These are phyloP conservation scores for Geopyxis carbonaria DNA, from an alignment of 495 filamentous ascomycete species.

Conservation along the genomic window DNA sequence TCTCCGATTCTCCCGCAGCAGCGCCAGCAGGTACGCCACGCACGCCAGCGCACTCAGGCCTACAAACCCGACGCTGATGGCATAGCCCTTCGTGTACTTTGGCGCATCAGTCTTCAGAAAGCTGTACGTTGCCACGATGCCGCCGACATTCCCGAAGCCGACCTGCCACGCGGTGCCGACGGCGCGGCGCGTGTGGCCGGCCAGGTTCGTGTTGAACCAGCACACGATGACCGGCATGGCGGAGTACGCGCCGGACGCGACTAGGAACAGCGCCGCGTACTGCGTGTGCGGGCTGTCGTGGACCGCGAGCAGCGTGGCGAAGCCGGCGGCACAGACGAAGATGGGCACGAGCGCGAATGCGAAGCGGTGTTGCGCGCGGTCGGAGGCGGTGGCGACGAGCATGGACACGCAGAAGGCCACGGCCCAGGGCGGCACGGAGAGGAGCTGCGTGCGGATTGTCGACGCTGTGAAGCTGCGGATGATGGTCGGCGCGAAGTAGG, in stretches of 20 bases:
- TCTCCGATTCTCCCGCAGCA: conserved; percentile 50
- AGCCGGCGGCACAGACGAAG: conserved; percentile 47
- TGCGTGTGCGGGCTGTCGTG: conserved; percentile 41
- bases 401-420: conserved; percentile 59
- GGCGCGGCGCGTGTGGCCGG: conserved; percentile 66
- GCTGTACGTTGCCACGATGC: conserved; percentile 74
- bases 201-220: conserved; percentile 89
- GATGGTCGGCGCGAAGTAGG: conserved; percentile 66
- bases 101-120: conserved; percentile 61
- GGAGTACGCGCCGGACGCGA: conserved; percentile 42
- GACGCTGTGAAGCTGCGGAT: conserved; percentile 31
- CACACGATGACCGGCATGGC: conserved; percentile 75
- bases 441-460: conserved; percentile 60
- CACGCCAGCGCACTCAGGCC: conserved; percentile 47
- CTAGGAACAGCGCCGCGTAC: conserved; percentile 60
- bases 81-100: conserved; percentile 54
- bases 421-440: conserved; percentile 77
- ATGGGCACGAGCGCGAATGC: conserved; percentile 51
- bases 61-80: conserved; percentile 59
- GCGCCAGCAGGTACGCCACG: conserved; percentile 40
- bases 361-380: conserved; percentile 56
- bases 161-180: conserved; percentile 82
- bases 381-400: conserved; percentile 50
- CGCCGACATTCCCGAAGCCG: conserved; percentile 86
- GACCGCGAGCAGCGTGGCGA: conserved; percentile 52